A percentile compares a stretch with the other conserved stretches of the same genome.
Evolutionary conservation across 768 basidiomycete genomes (phyloP).

Genomic region (Russula abietina): DNA sequence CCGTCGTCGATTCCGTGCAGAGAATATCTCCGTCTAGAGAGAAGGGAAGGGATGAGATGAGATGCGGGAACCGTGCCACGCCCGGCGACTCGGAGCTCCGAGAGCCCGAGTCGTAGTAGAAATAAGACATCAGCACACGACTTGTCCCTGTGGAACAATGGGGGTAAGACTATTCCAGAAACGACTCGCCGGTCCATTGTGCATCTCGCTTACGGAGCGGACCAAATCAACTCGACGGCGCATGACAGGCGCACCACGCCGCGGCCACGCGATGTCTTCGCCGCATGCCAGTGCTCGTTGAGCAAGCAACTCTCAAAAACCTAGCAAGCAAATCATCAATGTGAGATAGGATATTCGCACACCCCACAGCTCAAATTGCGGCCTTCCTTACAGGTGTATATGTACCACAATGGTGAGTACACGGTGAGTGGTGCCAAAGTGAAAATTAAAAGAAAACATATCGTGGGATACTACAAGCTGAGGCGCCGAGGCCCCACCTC

Average conservation of each 20-base stretch:
- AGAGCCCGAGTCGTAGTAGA: no score
- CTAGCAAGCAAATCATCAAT: no score
- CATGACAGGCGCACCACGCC: conserved; percentile 69
- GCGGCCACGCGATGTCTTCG: conserved; percentile 60
- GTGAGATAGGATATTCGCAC: no score
- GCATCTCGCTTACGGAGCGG: conserved; percentile 37
- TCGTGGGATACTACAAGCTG: background rate
- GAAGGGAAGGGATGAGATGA: no score
- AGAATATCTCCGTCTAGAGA: no score
- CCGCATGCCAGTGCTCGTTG: conserved; percentile 25
- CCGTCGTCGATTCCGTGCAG: conserved; percentile 51
- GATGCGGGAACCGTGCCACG: no score
- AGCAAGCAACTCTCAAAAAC: no score
- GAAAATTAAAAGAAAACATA: background rate
- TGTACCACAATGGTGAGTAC: background rate
- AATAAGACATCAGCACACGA: no score
- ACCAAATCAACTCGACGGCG: conserved; percentile 57
- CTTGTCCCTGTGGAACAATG: no score
- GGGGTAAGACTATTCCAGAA: background rate
- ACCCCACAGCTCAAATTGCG: no score
- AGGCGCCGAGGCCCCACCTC: conserved; percentile 9
- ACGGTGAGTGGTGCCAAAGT: no score
- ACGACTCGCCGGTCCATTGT: conserved; percentile 32
- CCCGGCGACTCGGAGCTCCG: no score
- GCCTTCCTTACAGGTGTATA: background rate